Percentiles rank a stretch among this genome's conserved stretches.
These are phyloP conservation scores for Ceratopteris richardii DNA, from an alignment of 75 land plant genomes.

Conservation along the genomic window DNA sequence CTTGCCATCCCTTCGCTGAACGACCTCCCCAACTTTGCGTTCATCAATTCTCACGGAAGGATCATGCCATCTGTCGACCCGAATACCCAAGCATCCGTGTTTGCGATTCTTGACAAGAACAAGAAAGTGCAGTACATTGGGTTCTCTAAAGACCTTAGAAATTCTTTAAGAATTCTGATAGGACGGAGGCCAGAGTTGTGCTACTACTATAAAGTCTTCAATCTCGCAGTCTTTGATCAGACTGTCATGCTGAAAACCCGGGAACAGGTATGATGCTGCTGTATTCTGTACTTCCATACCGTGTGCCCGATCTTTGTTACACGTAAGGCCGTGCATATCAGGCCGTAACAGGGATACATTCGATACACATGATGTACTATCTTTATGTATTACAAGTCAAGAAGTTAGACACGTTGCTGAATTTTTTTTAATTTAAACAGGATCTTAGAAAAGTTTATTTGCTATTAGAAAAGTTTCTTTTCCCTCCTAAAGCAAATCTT, in stretches of 20 bases:
- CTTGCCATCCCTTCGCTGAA: constrained; percentile 19
- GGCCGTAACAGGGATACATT: no score
- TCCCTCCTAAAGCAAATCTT: no score
- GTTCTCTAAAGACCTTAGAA: constrained; percentile 41
- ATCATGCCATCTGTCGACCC: constrained; percentile 28
- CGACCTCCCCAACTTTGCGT: constrained; percentile 18
- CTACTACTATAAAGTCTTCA: constrained; percentile 30
- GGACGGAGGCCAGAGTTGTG: constrained; percentile 45
- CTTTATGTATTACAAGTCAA: no score
- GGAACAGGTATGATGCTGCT: constrained; percentile 19
- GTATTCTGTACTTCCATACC: no score
- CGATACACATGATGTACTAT: no score
- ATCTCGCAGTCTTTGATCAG: constrained; percentile 32
- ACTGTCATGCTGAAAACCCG: constrained; percentile 26
- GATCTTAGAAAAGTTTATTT: no score
- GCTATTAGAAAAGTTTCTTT: no score
- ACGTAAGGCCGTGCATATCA: background rate
- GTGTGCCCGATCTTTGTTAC: background rate
- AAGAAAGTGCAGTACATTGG: constrained; percentile 44
- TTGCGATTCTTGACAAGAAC: constrained; percentile 36
- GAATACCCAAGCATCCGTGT: constrained; percentile 26
- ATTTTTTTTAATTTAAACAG: no score
- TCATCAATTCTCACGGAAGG: constrained; percentile 33
- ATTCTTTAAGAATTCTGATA: constrained; percentile 35
- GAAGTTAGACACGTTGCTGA: no score